phyloP scores from a whole-genome alignment of 1,139 yeast genomes.

The Schwanniomyces etchellsii region DNA sequence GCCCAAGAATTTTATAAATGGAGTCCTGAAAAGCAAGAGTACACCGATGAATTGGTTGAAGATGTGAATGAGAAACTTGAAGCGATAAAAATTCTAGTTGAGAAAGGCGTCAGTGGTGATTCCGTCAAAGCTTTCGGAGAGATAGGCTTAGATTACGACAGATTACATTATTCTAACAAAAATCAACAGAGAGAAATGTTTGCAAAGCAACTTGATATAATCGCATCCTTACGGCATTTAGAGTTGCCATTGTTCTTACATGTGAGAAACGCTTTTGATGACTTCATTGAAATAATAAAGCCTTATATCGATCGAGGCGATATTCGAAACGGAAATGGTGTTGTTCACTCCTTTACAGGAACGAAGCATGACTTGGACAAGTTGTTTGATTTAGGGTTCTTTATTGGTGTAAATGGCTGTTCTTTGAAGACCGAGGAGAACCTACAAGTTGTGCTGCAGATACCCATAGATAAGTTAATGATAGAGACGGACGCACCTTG shows the following conservation, averaged over 20 bases:
- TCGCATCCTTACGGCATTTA: slow-evolving; percentile 40
- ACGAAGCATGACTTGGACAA: slow-evolving; percentile 52
- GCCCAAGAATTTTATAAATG: slow-evolving; percentile 44
- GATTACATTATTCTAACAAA: slow-evolving; percentile 69
- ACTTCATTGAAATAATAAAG: slow-evolving; percentile 56
- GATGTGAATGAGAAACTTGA: slow-evolving; percentile 34
- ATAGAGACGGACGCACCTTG: slow-evolving; percentile 98
- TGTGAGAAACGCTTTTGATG: slow-evolving; percentile 84
- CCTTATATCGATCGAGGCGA: slow-evolving; percentile 47
- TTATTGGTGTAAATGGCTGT: slow-evolving; percentile 87
- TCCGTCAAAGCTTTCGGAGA: slow-evolving; percentile 81
- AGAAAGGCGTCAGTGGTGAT: slow-evolving; percentile 44
- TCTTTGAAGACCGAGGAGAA: slow-evolving; percentile 78
- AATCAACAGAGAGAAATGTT: slow-evolving; percentile 67
- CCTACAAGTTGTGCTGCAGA: slow-evolving; percentile 52
- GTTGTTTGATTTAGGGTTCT: slow-evolving; percentile 55
- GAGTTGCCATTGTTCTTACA: slow-evolving; percentile 79
- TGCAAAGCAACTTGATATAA: slow-evolving; percentile 61
- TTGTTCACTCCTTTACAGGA: slow-evolving; percentile 95
- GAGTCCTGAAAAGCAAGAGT: slow-evolving; percentile 12
- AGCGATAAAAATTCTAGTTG: slow-evolving; percentile 44
- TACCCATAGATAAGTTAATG: slow-evolving; percentile 67
- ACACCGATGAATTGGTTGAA: slow-evolving; percentile 18
- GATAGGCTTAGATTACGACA: slow-evolving; percentile 88
- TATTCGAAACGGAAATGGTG: slow-evolving; percentile 45